Base-by-base conservation (phyloP, 352 stramenopile genomes). In the Phytophthora boehmeriae region DNA sequence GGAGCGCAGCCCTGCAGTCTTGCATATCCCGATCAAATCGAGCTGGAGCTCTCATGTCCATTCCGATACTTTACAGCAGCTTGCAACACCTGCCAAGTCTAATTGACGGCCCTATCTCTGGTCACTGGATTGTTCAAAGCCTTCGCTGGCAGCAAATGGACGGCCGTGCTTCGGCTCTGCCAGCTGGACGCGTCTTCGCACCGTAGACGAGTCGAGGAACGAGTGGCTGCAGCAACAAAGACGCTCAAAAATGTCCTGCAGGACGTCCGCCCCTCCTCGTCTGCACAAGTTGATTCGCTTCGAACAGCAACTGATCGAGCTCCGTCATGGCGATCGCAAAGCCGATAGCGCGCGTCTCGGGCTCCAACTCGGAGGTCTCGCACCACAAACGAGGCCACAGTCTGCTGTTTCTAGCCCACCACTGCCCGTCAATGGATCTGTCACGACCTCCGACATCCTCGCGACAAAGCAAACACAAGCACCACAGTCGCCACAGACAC, bases 371-470 rank as follows among this genome's bases (percentile, higher is more conserved):
- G 0, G 48, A 55, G 17, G 46, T 28, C 6, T 39, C 48, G 25
- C 54, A 65, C 34, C 63, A 52, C 27, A 74, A 67, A 20, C 67
- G 56, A n/a, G 41, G 44, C 16, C 64, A 58, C 22, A 70, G 54
- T 22, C 30, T 73, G 13, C 53, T 79, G 59, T 77, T 64, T 41
- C 52, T 82, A 17, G 54, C 63, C 22, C 66, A 78, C 59, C 68
- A 77, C 43, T 68, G 68, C 28, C 42, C 68, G 51, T 36, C 50
- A 35, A 39, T 78, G 27, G 67, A 64, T 35, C 53, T 58, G 11
- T 44, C 56, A 1, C 63, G 43, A 38, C 11, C 63, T 36, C 38
- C 56, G 8, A 17, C 57, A 13, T 6, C 48, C 11, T 50, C 43
- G 10, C 47, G 61, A 17, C 54, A 63, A 0, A 46, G 35, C 23